Evolutionary conservation across 2,329 filamentous ascomycete genomes (phyloP).

Genomic region (Byssothecium circinans): DNA sequence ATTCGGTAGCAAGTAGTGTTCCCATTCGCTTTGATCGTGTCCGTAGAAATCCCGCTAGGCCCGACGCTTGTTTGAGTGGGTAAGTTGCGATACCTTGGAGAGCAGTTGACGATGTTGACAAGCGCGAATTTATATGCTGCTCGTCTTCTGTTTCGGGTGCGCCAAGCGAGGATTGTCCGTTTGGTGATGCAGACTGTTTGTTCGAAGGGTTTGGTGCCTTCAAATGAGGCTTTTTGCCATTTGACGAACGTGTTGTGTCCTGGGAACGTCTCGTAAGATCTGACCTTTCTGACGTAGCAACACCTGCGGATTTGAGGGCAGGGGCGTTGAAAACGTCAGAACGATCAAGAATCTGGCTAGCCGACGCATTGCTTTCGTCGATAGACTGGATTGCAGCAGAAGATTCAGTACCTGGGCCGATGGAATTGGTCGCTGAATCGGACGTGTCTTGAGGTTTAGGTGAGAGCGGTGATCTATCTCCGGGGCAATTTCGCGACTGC

Average conservation of each 20-base stretch:
- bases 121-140: slow-evolving; percentile 24
- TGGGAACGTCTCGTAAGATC: slow-evolving; percentile 37
- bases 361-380: slow-evolving; percentile 76
- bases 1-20: slow-evolving; percentile 79
- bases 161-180: slow-evolving; percentile 11
- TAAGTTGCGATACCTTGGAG: slow-evolving; percentile 69
- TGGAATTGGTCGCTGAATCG: slow-evolving; percentile 74
- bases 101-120: slow-evolving; percentile 53
- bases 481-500: slow-evolving; percentile 52
- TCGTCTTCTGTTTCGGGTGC: slow-evolving; percentile 31
- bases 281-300: slow-evolving; percentile 24
- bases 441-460: slow-evolving; percentile 64
- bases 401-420: slow-evolving; percentile 74
- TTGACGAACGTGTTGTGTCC: slow-evolving; percentile 42
- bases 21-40: slow-evolving; percentile 80
- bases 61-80: slow-evolving; percentile 79
- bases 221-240: slow-evolving; percentile 14
- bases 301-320: slow-evolving; percentile 53
- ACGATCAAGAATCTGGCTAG: slow-evolving; percentile 83
- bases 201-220: slow-evolving; percentile 15
- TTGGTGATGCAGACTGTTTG: slow-evolving; percentile 11
- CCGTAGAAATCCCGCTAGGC: slow-evolving; percentile 80
- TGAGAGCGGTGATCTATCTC: slow-evolving; percentile 52
- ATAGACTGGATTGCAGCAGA: slow-evolving; percentile 63
- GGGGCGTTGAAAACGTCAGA: slow-evolving; percentile 88